Conservation (phyloP, 139 green algal species). For the Auxenochlorella pyrenoidosa region DNA sequence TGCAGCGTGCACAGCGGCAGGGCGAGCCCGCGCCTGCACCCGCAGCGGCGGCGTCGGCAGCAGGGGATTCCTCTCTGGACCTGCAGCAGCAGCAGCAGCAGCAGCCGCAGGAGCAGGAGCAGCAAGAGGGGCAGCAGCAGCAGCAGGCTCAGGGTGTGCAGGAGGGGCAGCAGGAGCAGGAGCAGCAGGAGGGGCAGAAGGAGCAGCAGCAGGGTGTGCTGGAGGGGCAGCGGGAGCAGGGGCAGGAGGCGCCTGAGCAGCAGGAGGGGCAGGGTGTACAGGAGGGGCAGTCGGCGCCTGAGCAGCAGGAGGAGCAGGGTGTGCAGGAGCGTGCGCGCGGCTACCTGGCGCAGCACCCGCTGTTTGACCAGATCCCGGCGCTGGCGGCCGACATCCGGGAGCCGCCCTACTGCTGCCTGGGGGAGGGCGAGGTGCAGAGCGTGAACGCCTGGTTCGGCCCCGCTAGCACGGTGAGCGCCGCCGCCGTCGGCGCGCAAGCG, state of each 20-base stretch:
- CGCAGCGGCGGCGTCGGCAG: background rate
- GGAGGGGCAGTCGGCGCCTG: too few relatives aligned
- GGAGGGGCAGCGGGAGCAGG: too few relatives aligned
- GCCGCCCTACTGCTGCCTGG: conserved; percentile 88
- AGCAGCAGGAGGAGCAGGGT: conserved; percentile 4
- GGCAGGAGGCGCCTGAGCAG: too few relatives aligned
- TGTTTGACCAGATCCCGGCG: conserved; percentile 93
- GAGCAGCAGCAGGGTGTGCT: conserved; percentile 12
- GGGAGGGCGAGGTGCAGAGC: conserved; percentile 53
- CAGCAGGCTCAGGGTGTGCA: conserved; percentile 12
- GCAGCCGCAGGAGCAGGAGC: too few relatives aligned
- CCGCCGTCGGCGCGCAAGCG: background rate
- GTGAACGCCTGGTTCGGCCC: conserved; percentile 96
- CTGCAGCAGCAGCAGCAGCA: background rate
- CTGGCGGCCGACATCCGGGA: conserved; percentile 80
- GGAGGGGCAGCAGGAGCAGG: too few relatives aligned
- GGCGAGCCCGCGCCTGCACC: background rate
- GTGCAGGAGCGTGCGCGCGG: conserved; percentile 25
- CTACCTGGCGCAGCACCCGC: conserved; percentile 93
- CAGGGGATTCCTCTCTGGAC: background rate
- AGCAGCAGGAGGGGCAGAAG: too few relatives aligned
- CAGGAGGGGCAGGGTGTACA: conserved; percentile 8
- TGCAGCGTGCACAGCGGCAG: background rate
- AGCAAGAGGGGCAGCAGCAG: too few relatives aligned
- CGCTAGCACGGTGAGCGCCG: conserved; percentile 68